Evolutionary conservation across 495 filamentous ascomycete species (phyloP), one percentile per base, ranked within the genome.

Genomic region (Penicillium dipodomyicola): DNA sequence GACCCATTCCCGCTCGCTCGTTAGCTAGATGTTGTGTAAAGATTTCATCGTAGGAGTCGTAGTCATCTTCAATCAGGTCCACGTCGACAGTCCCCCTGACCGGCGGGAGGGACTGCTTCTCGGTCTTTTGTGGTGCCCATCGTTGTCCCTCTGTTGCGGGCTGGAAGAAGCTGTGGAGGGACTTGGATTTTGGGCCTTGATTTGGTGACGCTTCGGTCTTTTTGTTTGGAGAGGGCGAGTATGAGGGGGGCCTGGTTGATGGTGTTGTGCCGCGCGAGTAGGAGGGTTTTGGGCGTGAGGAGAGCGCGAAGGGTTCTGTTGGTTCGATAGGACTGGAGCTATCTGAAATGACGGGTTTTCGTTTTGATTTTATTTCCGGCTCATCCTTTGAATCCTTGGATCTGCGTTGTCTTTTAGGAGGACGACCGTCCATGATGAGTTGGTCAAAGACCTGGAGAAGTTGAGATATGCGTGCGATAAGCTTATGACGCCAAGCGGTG

Each of bases 31-130:
- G 63, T 8, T 62, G 60, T 5, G 64, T 64, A 35, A 74, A 72
- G 19, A 76, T 71, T 47, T 77, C 76, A 56, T 80, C 76, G 45
- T 76, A 77, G 9, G 75, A 81, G 53, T 77, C 73, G 54, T 78
- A 78, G 56, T 75, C 74, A 58, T 82, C 80, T 42, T 81, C 80
- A 54, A 82, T 80, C 6, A 71, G 39, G 54, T 80, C 79, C 20
- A 76, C 76, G 22, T 65, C 60, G 37, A 71, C 67, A 40, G 51
- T 46, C 20, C 69, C 64, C 20, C 54, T 27, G 15, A 52, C 52
- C 2, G 57, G 14, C 11, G 54, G 55, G 25, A 62, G 32, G 14
- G 60, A 25, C 30, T 53, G 61, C 22, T 60, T 41, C 48, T 68
- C 62, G 43, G 67, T 64, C 32, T 65, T 68, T 33, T 62, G 61